Conservation (phyloP, 257 asterid genomes). For the Solanum clarkiae region DNA sequence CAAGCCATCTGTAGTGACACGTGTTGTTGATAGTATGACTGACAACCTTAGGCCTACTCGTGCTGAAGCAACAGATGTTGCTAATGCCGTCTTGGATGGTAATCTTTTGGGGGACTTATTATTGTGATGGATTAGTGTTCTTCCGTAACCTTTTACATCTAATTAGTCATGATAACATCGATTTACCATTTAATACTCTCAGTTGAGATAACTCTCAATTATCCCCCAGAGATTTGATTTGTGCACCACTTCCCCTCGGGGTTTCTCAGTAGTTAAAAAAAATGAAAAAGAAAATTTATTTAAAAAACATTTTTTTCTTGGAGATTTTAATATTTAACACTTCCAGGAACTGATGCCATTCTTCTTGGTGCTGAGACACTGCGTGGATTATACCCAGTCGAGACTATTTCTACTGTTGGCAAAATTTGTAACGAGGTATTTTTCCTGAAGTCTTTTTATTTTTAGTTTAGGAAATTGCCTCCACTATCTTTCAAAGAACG, state of each 20-base stretch:
- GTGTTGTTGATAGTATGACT: slow-evolving; percentile 95
- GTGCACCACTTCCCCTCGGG: neutral
- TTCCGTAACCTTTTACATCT: neutral
- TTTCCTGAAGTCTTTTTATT: neutral
- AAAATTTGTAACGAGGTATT: slow-evolving; percentile 76
- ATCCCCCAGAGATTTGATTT: neutral
- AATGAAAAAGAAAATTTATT: neutral
- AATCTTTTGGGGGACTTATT: neutral
- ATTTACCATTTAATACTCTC: neutral
- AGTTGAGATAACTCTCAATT: neutral
- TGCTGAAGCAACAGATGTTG: slow-evolving; percentile 98
- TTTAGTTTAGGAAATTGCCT: neutral
- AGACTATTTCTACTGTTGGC: slow-evolving; percentile 71
- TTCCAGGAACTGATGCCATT: slow-evolving; percentile 74
- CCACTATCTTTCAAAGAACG: neutral
- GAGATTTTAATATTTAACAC: neutral
- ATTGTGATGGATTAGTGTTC: neutral
- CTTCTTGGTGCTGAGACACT: slow-evolving; percentile 92
- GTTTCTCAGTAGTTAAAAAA: neutral
- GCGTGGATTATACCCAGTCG: slow-evolving; percentile 85
- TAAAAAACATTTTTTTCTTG: neutral
- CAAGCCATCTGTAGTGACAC: slow-evolving; percentile 90
- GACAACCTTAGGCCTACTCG: slow-evolving; percentile 95
- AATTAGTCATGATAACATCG: neutral
- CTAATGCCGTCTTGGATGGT: slow-evolving; percentile 96